Base-by-base conservation (phyloP, 331 rosid species). In the Ulmus americana region DNA sequence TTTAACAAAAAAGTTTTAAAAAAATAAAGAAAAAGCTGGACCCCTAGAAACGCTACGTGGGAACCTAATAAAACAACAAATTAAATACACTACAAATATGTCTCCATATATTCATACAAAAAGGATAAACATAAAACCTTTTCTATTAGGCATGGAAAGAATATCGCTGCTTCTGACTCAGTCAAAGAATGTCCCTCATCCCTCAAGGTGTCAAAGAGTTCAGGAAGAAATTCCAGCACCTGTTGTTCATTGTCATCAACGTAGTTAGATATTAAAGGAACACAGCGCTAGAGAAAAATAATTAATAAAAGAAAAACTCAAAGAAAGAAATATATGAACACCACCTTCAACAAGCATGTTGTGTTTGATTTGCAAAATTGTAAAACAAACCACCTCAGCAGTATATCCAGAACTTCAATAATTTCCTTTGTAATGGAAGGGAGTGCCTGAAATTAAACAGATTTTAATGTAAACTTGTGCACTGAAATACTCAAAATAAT, bases 291-390 rank as follows among this genome's bases (percentile, higher is more conserved):
- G 61, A 8, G 22, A 28, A 35, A 12, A 22, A 42, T 5, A 6
- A 4, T 5, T 45, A 14, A 45, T 6, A 46, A 15, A 46, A 45
- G n/a, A 20, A 55, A 69, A 47, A 52, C 39, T 56, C 10, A 55
- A 51, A 68, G 10, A 59, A 40, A 5, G 61, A 53, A 28, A 45
- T 7, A 47, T 63, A 10, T 55, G 61, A 64, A 65, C 14, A 10
- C 54, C 60, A 89, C 99, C 99, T 94, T 94, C 74, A 94, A 70
- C 55, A 94, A 84, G 74, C 97, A 87, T 57, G 99, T 94, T 57
- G 99, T 94, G 77, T 94, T 94, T 11, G 97, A 94, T 81, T 94
- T 94, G 88, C 97, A 94, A 76, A 94, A 94, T 78, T 90, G 99
- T 79, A 90, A 76, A 63, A 79, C 96, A 84, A 87, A 81, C 99